These are phyloP conservation scores for Xylaria sp. DNA, from an alignment of 2,329 filamentous ascomycete species.

Conservation along the genomic window DNA sequence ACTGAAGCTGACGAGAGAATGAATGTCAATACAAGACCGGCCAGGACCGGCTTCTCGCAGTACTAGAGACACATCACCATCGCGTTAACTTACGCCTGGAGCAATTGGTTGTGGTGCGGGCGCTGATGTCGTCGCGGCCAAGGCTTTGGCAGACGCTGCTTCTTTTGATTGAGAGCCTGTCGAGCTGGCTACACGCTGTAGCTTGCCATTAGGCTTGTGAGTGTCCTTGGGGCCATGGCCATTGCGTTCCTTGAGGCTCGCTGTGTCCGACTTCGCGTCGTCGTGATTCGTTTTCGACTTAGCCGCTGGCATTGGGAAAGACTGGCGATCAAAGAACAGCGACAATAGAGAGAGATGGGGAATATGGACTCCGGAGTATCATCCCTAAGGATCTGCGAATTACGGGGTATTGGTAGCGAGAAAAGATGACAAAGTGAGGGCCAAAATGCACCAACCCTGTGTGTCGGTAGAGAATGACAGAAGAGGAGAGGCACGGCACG, in stretches of 20 bases:
- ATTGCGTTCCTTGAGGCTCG: constrained; percentile 51
- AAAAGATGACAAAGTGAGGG: neutral
- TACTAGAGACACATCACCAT: constrained; percentile 11
- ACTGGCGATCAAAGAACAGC: constrained; percentile 45
- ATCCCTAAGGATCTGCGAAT: constrained; percentile 40
- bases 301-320: constrained; percentile 45
- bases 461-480: constrained; percentile 11
- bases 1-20: constrained; percentile 64
- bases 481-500: constrained; percentile 25
- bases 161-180: constrained; percentile 62
- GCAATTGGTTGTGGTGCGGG: constrained; percentile 42
- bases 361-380: constrained; percentile 37
- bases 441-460: constrained; percentile 11
- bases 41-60: constrained; percentile 24
- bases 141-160: constrained; percentile 52
- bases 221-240: constrained; percentile 46
- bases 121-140: constrained; percentile 35
- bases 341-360: constrained; percentile 27
- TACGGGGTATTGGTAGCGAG: constrained; percentile 1
- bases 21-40: constrained; percentile 32
- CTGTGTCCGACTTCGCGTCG: constrained; percentile 52
- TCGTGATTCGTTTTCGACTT: constrained; percentile 51
- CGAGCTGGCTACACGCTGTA: constrained; percentile 66
- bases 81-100: constrained; percentile 45
- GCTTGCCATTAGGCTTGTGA: constrained; percentile 62